Evolutionary conservation across 257 asterid genomes (phyloP).

Genomic region (Asclepias syriaca): DNA sequence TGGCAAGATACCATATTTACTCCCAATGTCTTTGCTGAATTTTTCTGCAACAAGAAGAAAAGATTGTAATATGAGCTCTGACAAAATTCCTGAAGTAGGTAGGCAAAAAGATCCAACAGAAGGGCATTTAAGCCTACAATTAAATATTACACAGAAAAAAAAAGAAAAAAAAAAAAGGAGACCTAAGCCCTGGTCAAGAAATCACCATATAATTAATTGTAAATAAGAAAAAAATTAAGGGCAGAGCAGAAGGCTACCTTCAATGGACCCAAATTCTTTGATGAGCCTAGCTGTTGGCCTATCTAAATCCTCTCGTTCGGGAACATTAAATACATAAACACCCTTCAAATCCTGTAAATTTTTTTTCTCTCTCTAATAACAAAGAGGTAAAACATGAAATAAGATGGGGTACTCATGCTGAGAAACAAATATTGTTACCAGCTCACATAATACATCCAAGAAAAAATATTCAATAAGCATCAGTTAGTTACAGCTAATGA

Average conservation of each 20-base stretch:
- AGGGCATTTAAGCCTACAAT: neutral
- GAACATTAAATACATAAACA: constrained; percentile 83
- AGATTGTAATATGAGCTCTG: neutral
- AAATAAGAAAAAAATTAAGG: neutral
- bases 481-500: neutral
- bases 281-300: constrained; percentile 91
- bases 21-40: constrained; percentile 69
- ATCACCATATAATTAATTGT: neutral
- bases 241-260: constrained; percentile 36
- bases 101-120: neutral
- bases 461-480: neutral
- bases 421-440: neutral
- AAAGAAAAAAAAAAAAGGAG: neutral
- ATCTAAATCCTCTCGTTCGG: constrained; percentile 86
- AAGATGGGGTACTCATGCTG: constrained; percentile 10
- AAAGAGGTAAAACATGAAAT: constrained; percentile 23
- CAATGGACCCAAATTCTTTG: constrained; percentile 73
- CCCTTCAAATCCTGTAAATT: constrained; percentile 82
- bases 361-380: constrained; percentile 79
- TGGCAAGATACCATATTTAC: constrained; percentile 71
- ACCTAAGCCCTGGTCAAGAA: neutral
- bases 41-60: constrained; percentile 49
- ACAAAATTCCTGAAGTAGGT: neutral
- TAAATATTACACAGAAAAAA: neutral
- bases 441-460: neutral